Evolutionary conservation across 1,284 basidiomycete genomes (phyloP).

Genomic region (Fistulina hepatica): DNA sequence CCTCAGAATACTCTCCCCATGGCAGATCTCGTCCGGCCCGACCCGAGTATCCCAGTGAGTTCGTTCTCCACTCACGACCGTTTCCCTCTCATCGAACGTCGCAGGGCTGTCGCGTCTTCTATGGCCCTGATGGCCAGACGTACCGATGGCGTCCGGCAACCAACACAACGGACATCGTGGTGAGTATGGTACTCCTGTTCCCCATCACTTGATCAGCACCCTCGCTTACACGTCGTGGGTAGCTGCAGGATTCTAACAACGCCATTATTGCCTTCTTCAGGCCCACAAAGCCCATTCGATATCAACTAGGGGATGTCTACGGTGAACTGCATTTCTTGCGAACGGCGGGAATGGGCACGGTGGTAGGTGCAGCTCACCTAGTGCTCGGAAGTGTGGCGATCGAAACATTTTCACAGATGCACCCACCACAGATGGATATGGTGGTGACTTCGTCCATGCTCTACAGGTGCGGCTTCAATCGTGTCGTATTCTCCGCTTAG

Average conservation of each 20-base stretch:
- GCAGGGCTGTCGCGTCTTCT: constrained; percentile 58
- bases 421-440: constrained; percentile 79
- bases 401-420: constrained; percentile 40
- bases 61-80: constrained; percentile 10
- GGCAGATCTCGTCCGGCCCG: constrained; percentile 64
- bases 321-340: constrained; percentile 74
- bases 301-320: constrained; percentile 73
- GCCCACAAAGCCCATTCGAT: constrained; percentile 60
- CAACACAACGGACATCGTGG: constrained; percentile 49
- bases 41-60: constrained; percentile 48
- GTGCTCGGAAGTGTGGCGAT: constrained; percentile 15
- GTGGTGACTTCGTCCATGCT: constrained; percentile 75
- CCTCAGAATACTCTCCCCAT: constrained; percentile 62
- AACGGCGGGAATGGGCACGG: constrained; percentile 64
- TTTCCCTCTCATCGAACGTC: constrained; percentile 10
- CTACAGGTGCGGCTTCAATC: no score
- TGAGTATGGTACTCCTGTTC: constrained; percentile 32
- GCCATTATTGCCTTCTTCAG: constrained; percentile 68
- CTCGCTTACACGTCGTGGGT: constrained; percentile 8
- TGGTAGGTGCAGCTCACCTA: constrained; percentile 39
- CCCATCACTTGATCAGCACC: background rate
- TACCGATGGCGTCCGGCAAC: constrained; percentile 66
- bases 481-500: no score
- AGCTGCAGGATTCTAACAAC: constrained; percentile 63
- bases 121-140: constrained; percentile 66